Percentiles rank a stretch among this genome's conserved stretches.
These are phyloP conservation scores for Poterioochromonas sp. DNA, from an alignment of 352 stramenopile species.

Conservation along the genomic window DNA sequence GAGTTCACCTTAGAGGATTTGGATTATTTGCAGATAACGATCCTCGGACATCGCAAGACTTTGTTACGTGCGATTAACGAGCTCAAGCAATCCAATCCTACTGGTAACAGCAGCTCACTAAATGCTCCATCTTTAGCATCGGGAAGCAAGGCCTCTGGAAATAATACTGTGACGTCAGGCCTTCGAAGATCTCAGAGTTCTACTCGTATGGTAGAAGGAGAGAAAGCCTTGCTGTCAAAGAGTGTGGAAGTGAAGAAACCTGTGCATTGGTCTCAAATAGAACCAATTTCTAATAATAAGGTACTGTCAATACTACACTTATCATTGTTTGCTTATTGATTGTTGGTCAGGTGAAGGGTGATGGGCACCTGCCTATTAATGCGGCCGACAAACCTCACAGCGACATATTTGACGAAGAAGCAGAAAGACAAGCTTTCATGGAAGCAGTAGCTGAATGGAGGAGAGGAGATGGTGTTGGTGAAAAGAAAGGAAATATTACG, in stretches of 20 bases:
- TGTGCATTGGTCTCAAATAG: conserved; percentile 46
- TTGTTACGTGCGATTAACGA: conserved; percentile 39
- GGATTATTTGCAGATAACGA: conserved; percentile 52
- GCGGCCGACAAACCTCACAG: conserved; percentile 8
- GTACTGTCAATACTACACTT: neutral
- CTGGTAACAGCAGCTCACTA: neutral
- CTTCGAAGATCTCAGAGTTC: neutral
- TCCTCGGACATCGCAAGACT: conserved; percentile 49
- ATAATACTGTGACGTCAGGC: neutral
- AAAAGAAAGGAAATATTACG: neutral
- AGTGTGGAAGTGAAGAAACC: neutral
- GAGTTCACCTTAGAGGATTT: conserved; percentile 53
- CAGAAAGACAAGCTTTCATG: conserved; percentile 48
- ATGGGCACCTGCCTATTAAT: neutral
- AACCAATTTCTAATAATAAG: conserved; percentile 43
- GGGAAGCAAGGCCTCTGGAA: neutral
- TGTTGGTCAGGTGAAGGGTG: neutral
- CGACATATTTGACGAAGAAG: conserved; percentile 47
- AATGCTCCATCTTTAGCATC: neutral
- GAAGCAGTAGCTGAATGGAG: conserved; percentile 50
- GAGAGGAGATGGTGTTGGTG: conserved; percentile 13
- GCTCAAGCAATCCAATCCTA: neutral
- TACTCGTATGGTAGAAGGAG: neutral
- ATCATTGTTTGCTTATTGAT: neutral
- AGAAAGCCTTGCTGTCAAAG: neutral